Conservation (phyloP, 2,329 filamentous ascomycete species). For the Penicillium sp. region DNA sequence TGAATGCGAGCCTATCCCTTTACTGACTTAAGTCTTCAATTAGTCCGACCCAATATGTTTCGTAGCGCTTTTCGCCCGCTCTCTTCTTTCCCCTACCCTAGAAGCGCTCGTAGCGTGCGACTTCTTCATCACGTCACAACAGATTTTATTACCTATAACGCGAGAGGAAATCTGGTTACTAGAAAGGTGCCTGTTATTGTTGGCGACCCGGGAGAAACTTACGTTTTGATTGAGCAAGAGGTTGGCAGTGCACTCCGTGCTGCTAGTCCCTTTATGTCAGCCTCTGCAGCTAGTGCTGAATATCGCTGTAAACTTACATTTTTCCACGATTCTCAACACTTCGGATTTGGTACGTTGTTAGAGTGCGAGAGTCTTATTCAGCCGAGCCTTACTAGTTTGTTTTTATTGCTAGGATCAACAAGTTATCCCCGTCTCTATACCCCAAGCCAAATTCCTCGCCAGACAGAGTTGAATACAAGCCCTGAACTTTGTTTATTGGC, state of each 20-base stretch:
- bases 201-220: constrained; percentile 21
- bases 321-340: constrained; percentile 27
- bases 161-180: constrained; percentile 15
- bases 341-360: constrained; percentile 18
- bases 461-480: constrained; percentile 22
- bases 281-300: constrained; percentile 6
- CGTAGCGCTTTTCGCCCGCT: constrained; percentile 10
- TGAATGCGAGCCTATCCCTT: not conserved
- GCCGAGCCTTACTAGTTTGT: not conserved
- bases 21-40: not conserved
- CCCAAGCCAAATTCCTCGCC: constrained; percentile 16
- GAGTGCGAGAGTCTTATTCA: not conserved
- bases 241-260: constrained; percentile 19
- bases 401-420: constrained; percentile 11
- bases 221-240: constrained; percentile 19
- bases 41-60: constrained; percentile 11
- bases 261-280: constrained; percentile 6
- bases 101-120: constrained; percentile 10
- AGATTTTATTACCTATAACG: constrained; percentile 19
- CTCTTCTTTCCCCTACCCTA: constrained; percentile 2
- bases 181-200: constrained; percentile 21
- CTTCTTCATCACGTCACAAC: constrained; percentile 21
- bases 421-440: constrained; percentile 24
- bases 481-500: constrained; percentile 20
- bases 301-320: constrained; percentile 25